A percentile compares a stretch with the other conserved stretches of the same genome.
Evolutionary conservation across 768 basidiomycete species (phyloP).

Genomic region (Boletus reticuloceps): DNA sequence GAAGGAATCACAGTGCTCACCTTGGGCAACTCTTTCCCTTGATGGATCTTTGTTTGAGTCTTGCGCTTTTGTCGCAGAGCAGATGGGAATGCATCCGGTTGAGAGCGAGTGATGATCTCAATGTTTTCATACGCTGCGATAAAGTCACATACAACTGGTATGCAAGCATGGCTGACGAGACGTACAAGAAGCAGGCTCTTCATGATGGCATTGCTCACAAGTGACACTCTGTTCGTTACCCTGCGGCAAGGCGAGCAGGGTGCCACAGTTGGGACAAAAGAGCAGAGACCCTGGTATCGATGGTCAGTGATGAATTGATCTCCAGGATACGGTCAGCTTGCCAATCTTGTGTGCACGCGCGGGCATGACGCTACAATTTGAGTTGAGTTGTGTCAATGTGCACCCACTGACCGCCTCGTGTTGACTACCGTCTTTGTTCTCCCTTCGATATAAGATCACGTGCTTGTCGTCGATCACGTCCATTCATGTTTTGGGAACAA

Average conservation of each 20-base stretch:
- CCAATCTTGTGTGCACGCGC: conserved; percentile 49
- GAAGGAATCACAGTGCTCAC: too few species aligned
- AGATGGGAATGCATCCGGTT: conserved; percentile 94
- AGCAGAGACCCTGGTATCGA: conserved; percentile 71
- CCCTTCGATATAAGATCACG: conserved; percentile 13
- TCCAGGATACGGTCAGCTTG: conserved; percentile 18
- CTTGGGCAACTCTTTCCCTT: conserved; percentile 65
- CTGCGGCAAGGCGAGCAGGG: conserved; percentile 77
- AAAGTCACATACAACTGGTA: background rate
- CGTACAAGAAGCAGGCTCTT: conserved; percentile 88
- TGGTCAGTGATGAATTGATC: background rate
- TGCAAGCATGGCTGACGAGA: conserved; percentile 13
- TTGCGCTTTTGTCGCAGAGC: conserved; percentile 82
- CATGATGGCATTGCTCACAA: conserved; percentile 87
- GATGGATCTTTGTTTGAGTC: conserved; percentile 81
- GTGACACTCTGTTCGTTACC: conserved; percentile 69
- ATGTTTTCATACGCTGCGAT: conserved; percentile 85
- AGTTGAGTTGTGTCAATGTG: conserved; percentile 1
- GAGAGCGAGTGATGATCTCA: conserved; percentile 85
- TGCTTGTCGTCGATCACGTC: conserved; percentile 18
- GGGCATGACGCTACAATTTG: conserved; percentile 10
- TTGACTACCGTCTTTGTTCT: conserved; percentile 13
- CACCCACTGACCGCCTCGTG: conserved; percentile 10
- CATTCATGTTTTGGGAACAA: conserved; percentile 22
- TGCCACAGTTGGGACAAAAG: conserved; percentile 94